phyloP scores from a whole-genome alignment of 805 yeast species.

The Ogataea populi-albae region DNA sequence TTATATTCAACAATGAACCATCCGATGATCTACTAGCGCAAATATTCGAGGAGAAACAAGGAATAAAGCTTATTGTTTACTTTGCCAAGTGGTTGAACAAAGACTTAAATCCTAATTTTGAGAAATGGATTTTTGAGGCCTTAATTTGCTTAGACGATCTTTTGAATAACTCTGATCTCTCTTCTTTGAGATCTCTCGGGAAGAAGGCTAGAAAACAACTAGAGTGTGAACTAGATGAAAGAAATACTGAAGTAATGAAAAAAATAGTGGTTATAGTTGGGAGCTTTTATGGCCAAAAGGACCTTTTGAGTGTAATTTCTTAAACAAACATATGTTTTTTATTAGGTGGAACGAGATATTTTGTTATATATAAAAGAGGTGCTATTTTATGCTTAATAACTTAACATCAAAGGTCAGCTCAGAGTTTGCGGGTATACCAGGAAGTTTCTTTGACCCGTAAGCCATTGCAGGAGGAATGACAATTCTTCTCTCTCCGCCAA shows the following conservation, averaged over 20 bases:
- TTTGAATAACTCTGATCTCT: conserved; percentile 36
- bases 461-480: conserved; percentile 95
- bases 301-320: conserved; percentile 15
- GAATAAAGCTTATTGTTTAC: conserved; percentile 39
- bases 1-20: conserved; percentile 35
- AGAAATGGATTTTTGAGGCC: conserved; percentile 40
- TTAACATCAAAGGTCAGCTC: conserved; percentile 95
- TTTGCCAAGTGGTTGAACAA: conserved; percentile 41
- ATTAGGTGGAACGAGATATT: no score
- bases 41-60: conserved; percentile 34
- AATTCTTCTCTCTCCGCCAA: conserved; percentile 98
- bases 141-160: conserved; percentile 39
- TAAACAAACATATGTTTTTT: background rate
- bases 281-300: conserved; percentile 25
- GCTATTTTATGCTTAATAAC: conserved; percentile 81
- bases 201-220: conserved; percentile 33
- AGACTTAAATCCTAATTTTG: conserved; percentile 27
- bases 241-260: conserved; percentile 16
- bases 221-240: conserved; percentile 18
- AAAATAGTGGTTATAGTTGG: conserved; percentile 22
- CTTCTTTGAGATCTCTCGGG: conserved; percentile 41
- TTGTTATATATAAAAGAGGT: background rate
- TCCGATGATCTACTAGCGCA: conserved; percentile 28
- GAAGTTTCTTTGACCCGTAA: conserved; percentile 89
- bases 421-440: conserved; percentile 97